These are phyloP conservation scores for Spirogloea muscicola DNA, from an alignment of 139 green algal species.

Conservation along the genomic window DNA sequence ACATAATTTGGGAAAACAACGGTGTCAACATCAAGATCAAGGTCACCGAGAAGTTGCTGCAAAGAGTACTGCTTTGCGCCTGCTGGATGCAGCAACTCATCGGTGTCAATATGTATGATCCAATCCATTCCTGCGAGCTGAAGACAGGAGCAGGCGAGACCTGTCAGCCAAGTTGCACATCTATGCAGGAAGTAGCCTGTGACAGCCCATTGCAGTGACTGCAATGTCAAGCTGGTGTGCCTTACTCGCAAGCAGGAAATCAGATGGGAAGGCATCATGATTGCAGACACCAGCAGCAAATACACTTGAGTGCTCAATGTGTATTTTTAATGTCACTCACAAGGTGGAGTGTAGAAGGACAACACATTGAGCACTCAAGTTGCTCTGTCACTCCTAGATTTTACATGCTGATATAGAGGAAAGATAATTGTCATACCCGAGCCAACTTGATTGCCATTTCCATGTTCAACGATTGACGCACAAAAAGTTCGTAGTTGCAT, in stretches of 20 bases:
- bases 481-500: constrained; percentile 87
- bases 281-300: background rate
- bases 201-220: background rate
- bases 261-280: background rate
- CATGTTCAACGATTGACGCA: constrained; percentile 78
- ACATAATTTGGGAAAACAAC: constrained; percentile 81
- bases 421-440: constrained; percentile 20
- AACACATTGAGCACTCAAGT: too few species aligned
- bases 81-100: constrained; percentile 75
- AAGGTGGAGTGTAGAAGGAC: background rate
- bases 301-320: background rate
- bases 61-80: constrained; percentile 60
- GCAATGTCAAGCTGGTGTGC: background rate
- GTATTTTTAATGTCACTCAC: background rate
- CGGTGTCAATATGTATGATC: constrained; percentile 79
- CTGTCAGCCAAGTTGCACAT: background rate
- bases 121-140: constrained; percentile 60
- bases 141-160: background rate
- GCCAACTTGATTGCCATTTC: constrained; percentile 69
- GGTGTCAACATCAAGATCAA: constrained; percentile 59
- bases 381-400: too few species aligned
- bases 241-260: background rate
- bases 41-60: constrained; percentile 42
- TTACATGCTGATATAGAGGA: too few species aligned
- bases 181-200: background rate